Conservation (phyloP, 345 rosid species). For the Lepidium aucheri region DNA sequence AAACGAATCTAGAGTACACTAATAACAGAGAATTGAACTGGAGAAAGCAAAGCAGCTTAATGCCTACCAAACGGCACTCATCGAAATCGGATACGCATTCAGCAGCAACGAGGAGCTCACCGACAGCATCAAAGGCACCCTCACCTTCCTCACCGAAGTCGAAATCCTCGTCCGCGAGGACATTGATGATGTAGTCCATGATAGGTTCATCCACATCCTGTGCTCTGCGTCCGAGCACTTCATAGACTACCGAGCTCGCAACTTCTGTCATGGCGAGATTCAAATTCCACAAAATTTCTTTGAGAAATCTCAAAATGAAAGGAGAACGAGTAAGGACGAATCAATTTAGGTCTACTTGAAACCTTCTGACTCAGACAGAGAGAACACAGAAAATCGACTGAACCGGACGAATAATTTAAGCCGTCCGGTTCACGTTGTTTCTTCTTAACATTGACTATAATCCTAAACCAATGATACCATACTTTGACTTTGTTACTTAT, state of each 20-base stretch:
- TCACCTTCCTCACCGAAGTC: slow-evolving; percentile 92
- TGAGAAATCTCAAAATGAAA: neutral
- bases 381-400: no score
- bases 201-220: slow-evolving; percentile 89
- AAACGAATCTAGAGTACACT: neutral
- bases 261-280: slow-evolving; percentile 57
- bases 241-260: slow-evolving; percentile 84
- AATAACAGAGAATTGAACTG: neutral
- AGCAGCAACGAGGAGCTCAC: slow-evolving; percentile 85
- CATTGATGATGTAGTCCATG: slow-evolving; percentile 87
- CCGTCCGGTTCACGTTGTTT: no score
- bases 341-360: neutral
- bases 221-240: slow-evolving; percentile 65
- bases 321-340: neutral
- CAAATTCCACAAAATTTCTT: neutral
- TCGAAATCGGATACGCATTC: slow-evolving; percentile 76
- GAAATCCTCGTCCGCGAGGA: slow-evolving; percentile 96
- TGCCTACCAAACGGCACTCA: slow-evolving; percentile 63
- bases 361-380: neutral
- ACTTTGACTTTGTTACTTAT: no score
- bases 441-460: no score
- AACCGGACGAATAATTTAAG: no score
- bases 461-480: no score
- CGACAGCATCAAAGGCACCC: slow-evolving; percentile 84
- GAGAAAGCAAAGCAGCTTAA: neutral